Conservation (phyloP, 2,329 filamentous ascomycete species). For the Lasiodiplodia theobromae region DNA sequence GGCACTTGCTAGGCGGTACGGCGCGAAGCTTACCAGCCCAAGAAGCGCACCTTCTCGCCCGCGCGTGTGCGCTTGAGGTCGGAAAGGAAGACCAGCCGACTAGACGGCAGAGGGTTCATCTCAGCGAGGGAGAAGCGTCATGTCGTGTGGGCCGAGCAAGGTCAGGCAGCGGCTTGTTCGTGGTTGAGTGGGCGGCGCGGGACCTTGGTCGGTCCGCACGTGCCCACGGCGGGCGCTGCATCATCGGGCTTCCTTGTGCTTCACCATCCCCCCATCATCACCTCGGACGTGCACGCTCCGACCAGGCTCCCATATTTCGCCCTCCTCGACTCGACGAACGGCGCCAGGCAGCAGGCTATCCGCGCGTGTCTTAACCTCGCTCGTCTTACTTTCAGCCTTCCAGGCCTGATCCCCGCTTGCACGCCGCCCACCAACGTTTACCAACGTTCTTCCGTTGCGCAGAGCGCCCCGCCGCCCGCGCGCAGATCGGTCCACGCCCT, state of each 20-base stretch:
- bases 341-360: not conserved
- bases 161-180: not conserved
- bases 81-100: constrained; percentile 56
- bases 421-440: not conserved
- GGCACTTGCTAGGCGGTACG: constrained; percentile 19
- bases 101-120: constrained; percentile 64
- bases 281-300: constrained; percentile 20
- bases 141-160: not conserved
- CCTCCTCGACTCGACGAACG: not conserved
- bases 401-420: not conserved
- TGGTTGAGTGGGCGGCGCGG: not conserved
- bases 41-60: constrained; percentile 86
- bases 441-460: not conserved
- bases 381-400: not conserved
- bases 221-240: constrained; percentile 23
- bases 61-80: constrained; percentile 55
- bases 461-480: constrained; percentile 20
- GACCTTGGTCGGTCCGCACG: constrained; percentile 18
- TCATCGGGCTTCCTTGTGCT: constrained; percentile 31
- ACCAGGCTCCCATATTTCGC: constrained; percentile 18
- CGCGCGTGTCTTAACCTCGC: not conserved
- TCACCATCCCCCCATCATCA: constrained; percentile 22
- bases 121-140: not conserved
- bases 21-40: constrained; percentile 76
- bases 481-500: constrained; percentile 19